Evolutionary conservation across 2,329 filamentous ascomycete genomes (phyloP).

Genomic region (Aspergillus aculeatinus): DNA sequence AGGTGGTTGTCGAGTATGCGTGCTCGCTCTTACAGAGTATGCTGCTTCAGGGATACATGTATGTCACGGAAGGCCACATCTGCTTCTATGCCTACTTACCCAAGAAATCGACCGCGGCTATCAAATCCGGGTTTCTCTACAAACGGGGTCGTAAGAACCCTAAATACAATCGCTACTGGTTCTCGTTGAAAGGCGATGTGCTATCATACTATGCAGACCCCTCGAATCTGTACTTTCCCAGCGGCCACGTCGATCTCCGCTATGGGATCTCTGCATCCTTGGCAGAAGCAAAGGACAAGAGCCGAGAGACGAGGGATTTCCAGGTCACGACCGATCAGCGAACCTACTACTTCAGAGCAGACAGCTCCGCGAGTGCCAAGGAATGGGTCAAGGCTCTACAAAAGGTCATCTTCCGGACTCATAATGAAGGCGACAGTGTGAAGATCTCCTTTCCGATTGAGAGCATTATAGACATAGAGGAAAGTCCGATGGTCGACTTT

Average conservation of each 20-base stretch:
- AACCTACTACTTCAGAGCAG: slow-evolving; percentile 83
- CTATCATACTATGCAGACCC: slow-evolving; percentile 84
- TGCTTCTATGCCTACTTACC: slow-evolving; percentile 98
- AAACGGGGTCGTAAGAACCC: slow-evolving; percentile 88
- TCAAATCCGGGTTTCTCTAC: slow-evolving; percentile 83
- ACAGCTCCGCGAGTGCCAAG: slow-evolving; percentile 81
- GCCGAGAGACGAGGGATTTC: slow-evolving; percentile 73
- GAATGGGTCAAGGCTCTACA: slow-evolving; percentile 96
- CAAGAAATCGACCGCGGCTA: slow-evolving; percentile 75
- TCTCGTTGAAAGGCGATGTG: slow-evolving; percentile 86
- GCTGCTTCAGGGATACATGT: slow-evolving; percentile 90
- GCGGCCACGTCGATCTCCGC: slow-evolving; percentile 85
- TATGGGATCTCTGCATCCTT: slow-evolving; percentile 87
- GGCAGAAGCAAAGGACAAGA: slow-evolving; percentile 65
- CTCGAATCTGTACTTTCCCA: slow-evolving; percentile 84
- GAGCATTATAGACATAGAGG: slow-evolving; percentile 89
- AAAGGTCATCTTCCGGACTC: slow-evolving; percentile 90
- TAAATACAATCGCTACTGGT: slow-evolving; percentile 89
- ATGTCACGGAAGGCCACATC: slow-evolving; percentile 88
- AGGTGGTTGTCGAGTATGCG: slow-evolving; percentile 85
- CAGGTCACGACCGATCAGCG: slow-evolving; percentile 77
- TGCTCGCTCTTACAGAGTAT: slow-evolving; percentile 93
- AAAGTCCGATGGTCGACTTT: slow-evolving; percentile 85
- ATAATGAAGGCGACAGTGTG: slow-evolving; percentile 95
- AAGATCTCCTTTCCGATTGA: slow-evolving; percentile 89